phyloP scores from a whole-genome alignment of 192 early-diverging fungal genomes.

The Coemansia sp. region DNA sequence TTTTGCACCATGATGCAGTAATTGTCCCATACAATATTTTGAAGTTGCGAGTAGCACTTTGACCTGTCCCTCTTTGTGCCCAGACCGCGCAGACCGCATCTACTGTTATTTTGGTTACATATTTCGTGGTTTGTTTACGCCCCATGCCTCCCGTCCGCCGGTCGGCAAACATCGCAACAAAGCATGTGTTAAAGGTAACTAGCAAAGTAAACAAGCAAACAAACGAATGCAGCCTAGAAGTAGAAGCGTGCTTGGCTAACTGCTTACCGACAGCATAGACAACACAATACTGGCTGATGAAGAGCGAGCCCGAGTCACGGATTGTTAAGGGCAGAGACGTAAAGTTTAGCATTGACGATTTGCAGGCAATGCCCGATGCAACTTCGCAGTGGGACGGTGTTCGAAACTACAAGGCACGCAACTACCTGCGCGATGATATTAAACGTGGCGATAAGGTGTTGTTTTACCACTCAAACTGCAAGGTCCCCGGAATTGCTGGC shows the following conservation, averaged over 20 bases:
- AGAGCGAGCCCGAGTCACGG: slow-evolving; percentile 75
- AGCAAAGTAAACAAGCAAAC: slow-evolving; percentile 1
- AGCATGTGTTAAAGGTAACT: background rate
- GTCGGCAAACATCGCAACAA: slow-evolving; percentile 4
- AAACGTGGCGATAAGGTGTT: slow-evolving; percentile 67
- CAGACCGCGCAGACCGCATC: background rate
- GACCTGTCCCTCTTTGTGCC: background rate
- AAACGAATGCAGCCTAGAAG: background rate
- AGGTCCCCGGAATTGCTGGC: slow-evolving; percentile 79
- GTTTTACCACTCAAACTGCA: slow-evolving; percentile 89
- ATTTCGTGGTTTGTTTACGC: background rate
- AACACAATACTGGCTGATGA: slow-evolving; percentile 72
- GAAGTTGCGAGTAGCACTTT: background rate
- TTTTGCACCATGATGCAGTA: background rate
- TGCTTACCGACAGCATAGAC: slow-evolving; percentile 6
- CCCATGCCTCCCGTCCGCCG: slow-evolving; percentile 5
- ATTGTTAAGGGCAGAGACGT: slow-evolving; percentile 66
- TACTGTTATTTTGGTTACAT: slow-evolving; percentile 9
- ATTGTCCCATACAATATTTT: slow-evolving; percentile 1
- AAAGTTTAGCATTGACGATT: slow-evolving; percentile 71
- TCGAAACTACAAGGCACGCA: slow-evolving; percentile 79
- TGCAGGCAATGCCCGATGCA: slow-evolving; percentile 47
- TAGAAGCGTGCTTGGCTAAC: background rate
- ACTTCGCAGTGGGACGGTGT: slow-evolving; percentile 81
- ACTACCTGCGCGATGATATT: slow-evolving; percentile 76